These are phyloP conservation scores for Candida vartiovaarae DNA, from an alignment of 805 yeast genomes.

Conservation along the genomic window DNA sequence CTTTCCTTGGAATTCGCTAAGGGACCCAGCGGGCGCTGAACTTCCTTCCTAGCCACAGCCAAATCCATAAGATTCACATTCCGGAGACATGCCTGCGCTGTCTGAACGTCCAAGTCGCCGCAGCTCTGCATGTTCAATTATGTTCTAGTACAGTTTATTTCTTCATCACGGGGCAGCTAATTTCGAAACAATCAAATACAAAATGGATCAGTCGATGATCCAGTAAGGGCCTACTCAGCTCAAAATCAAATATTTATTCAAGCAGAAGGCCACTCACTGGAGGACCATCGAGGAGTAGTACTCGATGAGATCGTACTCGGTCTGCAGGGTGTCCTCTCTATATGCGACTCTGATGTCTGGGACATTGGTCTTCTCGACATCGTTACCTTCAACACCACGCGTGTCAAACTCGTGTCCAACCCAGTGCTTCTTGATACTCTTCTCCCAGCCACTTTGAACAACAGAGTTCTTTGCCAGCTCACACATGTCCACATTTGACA, in stretches of 20 bases:
- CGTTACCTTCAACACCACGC: conserved; percentile 73
- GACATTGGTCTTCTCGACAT: conserved; percentile 89
- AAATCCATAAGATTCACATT: too few relatives aligned
- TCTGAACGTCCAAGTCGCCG: too few relatives aligned
- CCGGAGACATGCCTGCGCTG: too few relatives aligned
- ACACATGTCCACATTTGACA: conserved; percentile 94
- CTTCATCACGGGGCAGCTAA: too few relatives aligned
- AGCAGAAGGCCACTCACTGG: background rate
- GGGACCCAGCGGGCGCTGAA: too few relatives aligned
- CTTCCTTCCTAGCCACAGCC: too few relatives aligned
- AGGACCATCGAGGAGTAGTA: conserved; percentile 36
- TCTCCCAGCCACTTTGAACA: conserved; percentile 90
- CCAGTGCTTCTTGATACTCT: conserved; percentile 85
- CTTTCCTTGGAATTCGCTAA: too few relatives aligned
- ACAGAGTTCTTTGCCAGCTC: conserved; percentile 94
- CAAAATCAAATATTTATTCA: background rate
- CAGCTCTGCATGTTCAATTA: too few relatives aligned
- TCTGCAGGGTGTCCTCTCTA: conserved; percentile 70
- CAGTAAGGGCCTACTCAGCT: background rate
- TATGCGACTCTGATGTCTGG: conserved; percentile 83
- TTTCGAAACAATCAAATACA: too few relatives aligned
- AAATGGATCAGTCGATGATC: too few relatives aligned
- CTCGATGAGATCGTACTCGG: conserved; percentile 63
- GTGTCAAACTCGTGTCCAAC: conserved; percentile 57
- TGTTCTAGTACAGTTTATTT: too few relatives aligned